phyloP scores from a whole-genome alignment of 495 filamentous ascomycete genomes.

The Aspergillus sparsus region DNA sequence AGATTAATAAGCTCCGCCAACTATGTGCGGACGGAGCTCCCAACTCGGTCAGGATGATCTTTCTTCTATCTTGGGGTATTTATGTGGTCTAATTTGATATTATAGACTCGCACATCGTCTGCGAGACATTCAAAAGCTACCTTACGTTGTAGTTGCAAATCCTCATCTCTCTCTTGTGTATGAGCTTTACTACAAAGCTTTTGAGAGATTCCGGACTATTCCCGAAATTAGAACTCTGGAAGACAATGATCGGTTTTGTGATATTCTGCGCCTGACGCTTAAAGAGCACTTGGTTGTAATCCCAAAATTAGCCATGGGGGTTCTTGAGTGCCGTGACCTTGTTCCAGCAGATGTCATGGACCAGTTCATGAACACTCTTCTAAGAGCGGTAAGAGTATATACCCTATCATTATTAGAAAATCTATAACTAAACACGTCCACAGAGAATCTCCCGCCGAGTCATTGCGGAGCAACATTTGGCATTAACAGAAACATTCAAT shows the following conservation, averaged over 20 bases:
- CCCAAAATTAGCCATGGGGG: slow-evolving; percentile 89
- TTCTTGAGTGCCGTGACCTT: slow-evolving; percentile 80
- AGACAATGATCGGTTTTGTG: slow-evolving; percentile 89
- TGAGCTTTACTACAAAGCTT: slow-evolving; percentile 94
- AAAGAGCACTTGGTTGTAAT: slow-evolving; percentile 91
- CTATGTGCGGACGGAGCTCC: slow-evolving; percentile 93
- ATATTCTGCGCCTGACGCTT: slow-evolving; percentile 73
- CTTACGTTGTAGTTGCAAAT: slow-evolving; percentile 96
- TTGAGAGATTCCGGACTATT: slow-evolving; percentile 82
- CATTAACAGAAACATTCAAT: slow-evolving; percentile 95
- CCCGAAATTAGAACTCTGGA: slow-evolving; percentile 81
- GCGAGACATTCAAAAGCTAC: slow-evolving; percentile 94
- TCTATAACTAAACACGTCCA: background rate
- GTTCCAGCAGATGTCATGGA: slow-evolving; percentile 80
- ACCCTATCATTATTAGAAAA: no score
- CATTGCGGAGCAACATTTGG: slow-evolving; percentile 96
- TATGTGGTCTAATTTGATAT: background rate
- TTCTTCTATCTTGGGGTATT: background rate
- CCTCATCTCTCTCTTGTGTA: slow-evolving; percentile 91
- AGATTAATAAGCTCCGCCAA: slow-evolving; percentile 92
- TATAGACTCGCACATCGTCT: slow-evolving; percentile 86
- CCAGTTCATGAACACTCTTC: slow-evolving; percentile 89
- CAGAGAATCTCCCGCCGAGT: slow-evolving; percentile 92
- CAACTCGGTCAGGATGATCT: slow-evolving; percentile 64
- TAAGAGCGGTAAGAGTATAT: slow-evolving; percentile 70